phyloP scores from a whole-genome alignment of 192 early-diverging fungal species.

The Borealophlyctis nickersoniae region DNA sequence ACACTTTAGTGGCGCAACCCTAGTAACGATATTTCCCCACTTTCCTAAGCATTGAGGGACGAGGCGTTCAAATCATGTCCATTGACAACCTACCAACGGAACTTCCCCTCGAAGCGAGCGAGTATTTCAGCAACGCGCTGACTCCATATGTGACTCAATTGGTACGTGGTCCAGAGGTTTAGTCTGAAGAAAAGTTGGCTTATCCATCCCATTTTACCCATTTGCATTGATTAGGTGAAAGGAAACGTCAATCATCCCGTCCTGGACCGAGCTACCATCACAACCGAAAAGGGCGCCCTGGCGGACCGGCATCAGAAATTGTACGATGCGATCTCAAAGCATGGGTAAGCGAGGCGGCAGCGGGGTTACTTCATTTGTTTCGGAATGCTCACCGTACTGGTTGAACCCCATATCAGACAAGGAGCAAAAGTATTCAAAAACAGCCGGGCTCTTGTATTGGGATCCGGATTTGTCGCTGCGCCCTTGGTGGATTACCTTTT shows the following conservation, averaged over 20 bases:
- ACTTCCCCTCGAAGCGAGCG: conserved; percentile 89
- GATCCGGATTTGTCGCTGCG: conserved; percentile 89
- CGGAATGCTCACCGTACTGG: conserved; percentile 3
- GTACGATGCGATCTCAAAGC: conserved; percentile 32
- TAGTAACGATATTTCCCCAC: background rate
- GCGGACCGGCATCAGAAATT: conserved; percentile 55
- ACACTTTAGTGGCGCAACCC: background rate
- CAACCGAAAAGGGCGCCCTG: conserved; percentile 62
- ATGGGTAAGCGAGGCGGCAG: conserved; percentile 16
- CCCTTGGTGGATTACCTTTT: conserved; percentile 88
- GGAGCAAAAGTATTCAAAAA: conserved; percentile 33
- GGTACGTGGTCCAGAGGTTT: no score
- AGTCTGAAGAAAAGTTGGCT: background rate
- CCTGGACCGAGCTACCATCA: conserved; percentile 73
- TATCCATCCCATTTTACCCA: conserved; percentile 6
- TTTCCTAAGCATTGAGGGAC: conserved; percentile 58
- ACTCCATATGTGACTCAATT: conserved; percentile 79
- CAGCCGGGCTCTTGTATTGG: conserved; percentile 69
- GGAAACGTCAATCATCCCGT: conserved; percentile 68
- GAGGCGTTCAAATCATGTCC: conserved; percentile 94
- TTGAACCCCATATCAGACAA: conserved; percentile 8
- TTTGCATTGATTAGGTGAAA: conserved; percentile 43
- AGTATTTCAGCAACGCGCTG: conserved; percentile 85
- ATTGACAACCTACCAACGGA: conserved; percentile 97
- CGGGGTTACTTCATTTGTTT: conserved; percentile 26